Evolutionary conservation across 177 flowering plant genomes (phyloP), one percentile per base, ranked within the genome.

Genomic region (Vitis hybrid): DNA sequence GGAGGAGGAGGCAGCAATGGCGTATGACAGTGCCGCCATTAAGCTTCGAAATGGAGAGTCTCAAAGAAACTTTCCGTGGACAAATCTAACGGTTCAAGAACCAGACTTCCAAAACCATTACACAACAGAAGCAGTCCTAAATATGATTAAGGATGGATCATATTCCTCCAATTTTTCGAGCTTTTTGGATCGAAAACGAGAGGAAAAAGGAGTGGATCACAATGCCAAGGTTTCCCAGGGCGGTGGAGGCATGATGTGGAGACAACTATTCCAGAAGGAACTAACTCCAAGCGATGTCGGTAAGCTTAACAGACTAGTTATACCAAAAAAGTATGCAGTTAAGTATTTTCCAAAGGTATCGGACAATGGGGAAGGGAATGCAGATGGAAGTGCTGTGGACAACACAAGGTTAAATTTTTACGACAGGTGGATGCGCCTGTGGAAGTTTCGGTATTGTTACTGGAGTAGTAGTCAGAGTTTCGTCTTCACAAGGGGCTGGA

Each of bases 231-330:
- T 19, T 54, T 61, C 63, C 8, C n/a, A 50, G 48, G 73, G 62
- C 1, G 55, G 71, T 21, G 76, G 69, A 49, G 66, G 66, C 8
- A 62, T 64, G 12, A 11, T 66, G 1, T 74, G 79, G 19, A 40
- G 66, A 11, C 82, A 72, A 15, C 79, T 89, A 8, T 89, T 89
- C 54, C 82, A 83, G 14, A 89, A 89, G 81, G 87, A 81, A 61
- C 65, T 87, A 11, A 89, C 93, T 0, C 93, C 91, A 1, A 89
- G 93, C 56, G 93, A 89, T 66, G 91, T 89, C 1, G 86, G 93
- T 0, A 89, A 82, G 77, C 87, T 87, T 0, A 87, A 89, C 58
- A 68, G 93, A 8, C 85, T 86, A 10, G 93, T 89, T 1, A 86
- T 87, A 0, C 93, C 93, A 0, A 89, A 86, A 62, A 83, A 78